phyloP scores from a whole-genome alignment of 2,329 filamentous ascomycete species.

The Aspergillus sp. region DNA sequence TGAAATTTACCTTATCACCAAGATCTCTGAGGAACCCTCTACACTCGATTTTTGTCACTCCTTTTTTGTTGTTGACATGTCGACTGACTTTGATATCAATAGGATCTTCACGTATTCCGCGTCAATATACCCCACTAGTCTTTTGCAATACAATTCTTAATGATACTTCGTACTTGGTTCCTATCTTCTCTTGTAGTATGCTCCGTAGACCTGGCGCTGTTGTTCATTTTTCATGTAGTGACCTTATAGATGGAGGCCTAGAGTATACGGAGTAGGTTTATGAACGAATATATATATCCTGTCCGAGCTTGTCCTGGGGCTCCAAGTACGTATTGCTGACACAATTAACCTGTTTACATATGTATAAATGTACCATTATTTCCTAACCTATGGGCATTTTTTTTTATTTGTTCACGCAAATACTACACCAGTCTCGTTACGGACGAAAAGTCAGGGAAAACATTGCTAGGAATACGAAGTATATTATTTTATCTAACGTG shows the following conservation, averaged over 20 bases:
- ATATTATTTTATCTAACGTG: slow-evolving; percentile 13
- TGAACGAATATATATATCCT: neutral
- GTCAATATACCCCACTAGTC: too few relatives aligned
- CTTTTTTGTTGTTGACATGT: slow-evolving; percentile 12
- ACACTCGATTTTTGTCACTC: slow-evolving; percentile 16
- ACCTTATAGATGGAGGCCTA: neutral
- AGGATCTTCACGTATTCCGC: neutral
- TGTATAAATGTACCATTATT: too few relatives aligned
- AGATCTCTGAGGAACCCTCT: slow-evolving; percentile 62
- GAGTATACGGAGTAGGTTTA: too few relatives aligned
- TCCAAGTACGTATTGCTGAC: too few relatives aligned
- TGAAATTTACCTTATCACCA: slow-evolving; percentile 63
- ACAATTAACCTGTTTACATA: too few relatives aligned
- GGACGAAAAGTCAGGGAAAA: neutral
- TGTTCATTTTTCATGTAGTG: neutral
- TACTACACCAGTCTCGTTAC: neutral
- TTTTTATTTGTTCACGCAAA: neutral
- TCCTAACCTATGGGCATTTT: neutral
- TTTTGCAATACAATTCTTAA: neutral
- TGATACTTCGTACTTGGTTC: neutral
- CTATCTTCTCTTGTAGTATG: neutral
- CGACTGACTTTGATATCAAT: slow-evolving; percentile 22
- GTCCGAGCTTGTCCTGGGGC: neutral
- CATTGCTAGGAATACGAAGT: neutral
- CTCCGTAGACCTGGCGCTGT: neutral